phyloP scores from a whole-genome alignment of 2,329 filamentous ascomycete species.

The Exserohilum turcica region DNA sequence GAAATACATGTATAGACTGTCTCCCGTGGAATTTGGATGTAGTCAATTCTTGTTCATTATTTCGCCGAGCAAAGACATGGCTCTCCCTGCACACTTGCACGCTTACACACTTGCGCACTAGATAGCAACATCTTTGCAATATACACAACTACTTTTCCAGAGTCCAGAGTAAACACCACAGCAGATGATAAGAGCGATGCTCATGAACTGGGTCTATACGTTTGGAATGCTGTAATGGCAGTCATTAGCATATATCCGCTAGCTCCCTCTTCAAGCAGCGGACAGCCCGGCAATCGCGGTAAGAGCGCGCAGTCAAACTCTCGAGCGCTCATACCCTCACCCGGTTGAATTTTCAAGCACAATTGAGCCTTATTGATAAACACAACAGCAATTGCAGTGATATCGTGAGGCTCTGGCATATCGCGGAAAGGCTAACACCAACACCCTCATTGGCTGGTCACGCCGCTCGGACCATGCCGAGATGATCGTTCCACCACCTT shows the following conservation, averaged over 20 bases:
- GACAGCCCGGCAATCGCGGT: neutral
- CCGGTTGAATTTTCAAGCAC: neutral
- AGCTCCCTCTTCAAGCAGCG: neutral
- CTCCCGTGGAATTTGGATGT: too few relatives aligned
- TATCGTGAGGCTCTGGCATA: neutral
- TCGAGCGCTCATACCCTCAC: neutral
- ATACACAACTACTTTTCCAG: too few relatives aligned
- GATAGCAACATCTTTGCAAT: too few relatives aligned
- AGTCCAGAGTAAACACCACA: too few relatives aligned
- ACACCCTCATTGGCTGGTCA: neutral
- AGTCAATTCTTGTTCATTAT: too few relatives aligned
- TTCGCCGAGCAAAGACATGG: neutral
- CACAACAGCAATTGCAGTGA: neutral
- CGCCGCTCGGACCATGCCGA: constrained; percentile 8
- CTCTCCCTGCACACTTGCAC: too few relatives aligned
- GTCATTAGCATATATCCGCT: neutral
- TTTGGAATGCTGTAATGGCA: neutral
- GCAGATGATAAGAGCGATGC: too few relatives aligned
- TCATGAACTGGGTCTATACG: too few relatives aligned
- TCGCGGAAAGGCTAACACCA: neutral
- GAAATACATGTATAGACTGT: too few relatives aligned
- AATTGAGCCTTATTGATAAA: neutral
- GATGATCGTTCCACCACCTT: constrained; percentile 19
- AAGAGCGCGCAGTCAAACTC: neutral
- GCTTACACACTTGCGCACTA: too few relatives aligned